Evolutionary conservation across 1,284 basidiomycete species (phyloP).

Genomic region (Trichosporon faecale): DNA sequence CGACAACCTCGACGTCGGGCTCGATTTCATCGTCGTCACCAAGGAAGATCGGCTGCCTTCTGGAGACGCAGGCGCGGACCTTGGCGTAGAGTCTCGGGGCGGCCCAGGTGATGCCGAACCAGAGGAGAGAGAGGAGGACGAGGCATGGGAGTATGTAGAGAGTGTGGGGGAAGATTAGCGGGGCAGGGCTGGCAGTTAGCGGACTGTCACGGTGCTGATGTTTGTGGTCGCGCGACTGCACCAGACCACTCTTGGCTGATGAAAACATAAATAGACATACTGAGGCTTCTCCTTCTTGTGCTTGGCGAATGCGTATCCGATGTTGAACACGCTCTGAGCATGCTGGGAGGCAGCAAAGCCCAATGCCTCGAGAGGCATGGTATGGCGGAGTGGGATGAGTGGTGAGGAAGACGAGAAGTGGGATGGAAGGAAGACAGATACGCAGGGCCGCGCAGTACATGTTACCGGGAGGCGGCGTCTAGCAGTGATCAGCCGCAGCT

Average conservation of each 20-base stretch:
- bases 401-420: not conserved
- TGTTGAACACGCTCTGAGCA: constrained; percentile 8
- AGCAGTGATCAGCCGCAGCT: not conserved
- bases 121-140: constrained; percentile 37
- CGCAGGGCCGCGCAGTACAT: not conserved
- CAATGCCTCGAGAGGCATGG: constrained; percentile 5
- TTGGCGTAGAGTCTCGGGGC: not conserved
- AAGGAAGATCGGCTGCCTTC: constrained; percentile 31
- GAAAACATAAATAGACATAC: constrained; percentile 6
- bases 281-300: constrained; percentile 16
- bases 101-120: constrained; percentile 30
- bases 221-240: not conserved
- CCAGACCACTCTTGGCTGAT: not conserved
- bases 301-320: not conserved
- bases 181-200: constrained; percentile 32
- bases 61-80: constrained; percentile 1
- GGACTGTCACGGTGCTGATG: not conserved
- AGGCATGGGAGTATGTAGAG: constrained; percentile 48
- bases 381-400: not conserved
- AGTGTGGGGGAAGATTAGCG: constrained; percentile 38
- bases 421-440: not conserved
- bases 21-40: constrained; percentile 26
- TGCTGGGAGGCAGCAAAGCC: constrained; percentile 6
- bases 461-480: constrained; percentile 2
- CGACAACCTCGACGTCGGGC: constrained; percentile 21